These are phyloP conservation scores for Candida hispaniensis DNA, from an alignment of 805 yeast genomes.

Conservation along the genomic window DNA sequence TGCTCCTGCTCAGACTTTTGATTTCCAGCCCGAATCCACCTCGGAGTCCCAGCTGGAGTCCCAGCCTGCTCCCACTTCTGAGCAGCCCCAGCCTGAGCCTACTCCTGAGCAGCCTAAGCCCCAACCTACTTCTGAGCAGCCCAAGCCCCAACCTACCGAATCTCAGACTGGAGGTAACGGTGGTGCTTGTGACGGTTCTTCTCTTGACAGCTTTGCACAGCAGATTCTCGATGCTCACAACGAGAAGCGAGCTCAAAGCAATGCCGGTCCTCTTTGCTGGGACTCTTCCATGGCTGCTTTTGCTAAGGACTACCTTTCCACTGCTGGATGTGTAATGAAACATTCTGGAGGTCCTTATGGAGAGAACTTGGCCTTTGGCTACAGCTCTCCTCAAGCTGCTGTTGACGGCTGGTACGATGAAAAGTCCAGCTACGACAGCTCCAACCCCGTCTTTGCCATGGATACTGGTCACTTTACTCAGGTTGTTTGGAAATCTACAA, in stretches of 20 bases:
- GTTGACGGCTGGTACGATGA: constrained; percentile 72
- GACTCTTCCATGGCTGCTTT: constrained; percentile 38
- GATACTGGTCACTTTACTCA: constrained; percentile 75
- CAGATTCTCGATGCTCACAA: constrained; percentile 22
- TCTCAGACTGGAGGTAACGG: too few species aligned
- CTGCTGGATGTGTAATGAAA: constrained; percentile 40
- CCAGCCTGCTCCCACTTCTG: constrained; percentile 2
- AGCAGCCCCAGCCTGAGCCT: constrained; percentile 3
- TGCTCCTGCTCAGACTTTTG: too few species aligned
- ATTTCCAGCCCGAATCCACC: too few species aligned
- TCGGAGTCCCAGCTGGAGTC: too few species aligned
- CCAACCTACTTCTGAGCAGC: constrained; percentile 3
- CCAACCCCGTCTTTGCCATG: constrained; percentile 32
- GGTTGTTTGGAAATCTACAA: constrained; percentile 57
- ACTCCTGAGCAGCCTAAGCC: background rate
- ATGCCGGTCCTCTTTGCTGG: constrained; percentile 42
- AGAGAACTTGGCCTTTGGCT: constrained; percentile 75
- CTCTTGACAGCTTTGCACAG: constrained; percentile 17
- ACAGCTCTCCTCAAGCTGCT: constrained; percentile 33
- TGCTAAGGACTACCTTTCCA: constrained; percentile 44
- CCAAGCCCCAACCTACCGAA: constrained; percentile 1
- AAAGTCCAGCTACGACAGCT: constrained; percentile 41
- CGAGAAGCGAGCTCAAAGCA: constrained; percentile 23
- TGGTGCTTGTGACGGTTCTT: constrained; percentile 2
- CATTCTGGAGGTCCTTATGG: constrained; percentile 66